These are phyloP conservation scores for Globisporangium canariense DNA, from an alignment of 352 stramenopile species.

Conservation along the genomic window DNA sequence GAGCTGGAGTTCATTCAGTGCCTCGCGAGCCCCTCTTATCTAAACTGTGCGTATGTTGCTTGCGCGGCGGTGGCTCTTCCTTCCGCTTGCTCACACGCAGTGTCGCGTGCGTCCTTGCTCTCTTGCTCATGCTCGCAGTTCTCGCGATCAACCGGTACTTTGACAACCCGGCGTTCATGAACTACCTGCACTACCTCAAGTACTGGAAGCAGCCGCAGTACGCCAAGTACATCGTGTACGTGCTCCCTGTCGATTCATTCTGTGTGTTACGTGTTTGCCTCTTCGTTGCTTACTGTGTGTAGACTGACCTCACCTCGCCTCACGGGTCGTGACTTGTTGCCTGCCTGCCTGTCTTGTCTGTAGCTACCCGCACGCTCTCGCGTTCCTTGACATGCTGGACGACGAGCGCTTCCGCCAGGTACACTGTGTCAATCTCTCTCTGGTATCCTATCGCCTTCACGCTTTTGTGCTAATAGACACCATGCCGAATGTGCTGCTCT, in stretches of 20 bases:
- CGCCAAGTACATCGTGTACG: slow-evolving; percentile 87
- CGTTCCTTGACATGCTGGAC: slow-evolving; percentile 88
- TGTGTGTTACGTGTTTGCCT: background rate
- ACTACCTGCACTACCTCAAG: slow-evolving; percentile 90
- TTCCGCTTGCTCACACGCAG: background rate
- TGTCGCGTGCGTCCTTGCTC: background rate
- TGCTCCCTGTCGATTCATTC: background rate
- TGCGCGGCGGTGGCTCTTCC: background rate
- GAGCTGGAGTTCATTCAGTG: slow-evolving; percentile 93
- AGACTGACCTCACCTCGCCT: background rate
- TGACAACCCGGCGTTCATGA: slow-evolving; percentile 87
- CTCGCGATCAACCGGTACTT: slow-evolving; percentile 91
- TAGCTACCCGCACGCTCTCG: slow-evolving; percentile 82
- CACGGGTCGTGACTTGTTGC: background rate
- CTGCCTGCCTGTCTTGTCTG: background rate
- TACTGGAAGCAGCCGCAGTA: slow-evolving; percentile 93
- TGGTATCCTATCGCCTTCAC: background rate
- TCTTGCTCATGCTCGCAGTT: slow-evolving; percentile 30
- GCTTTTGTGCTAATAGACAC: background rate
- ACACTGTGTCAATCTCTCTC: background rate
- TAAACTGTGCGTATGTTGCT: slow-evolving; percentile 67
- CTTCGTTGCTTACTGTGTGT: background rate
- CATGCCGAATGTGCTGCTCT: background rate
- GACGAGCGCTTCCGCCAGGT: slow-evolving; percentile 83
- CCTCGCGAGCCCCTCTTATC: slow-evolving; percentile 84